Base-by-base conservation (phyloP, 768 basidiomycete genomes). In the Clathrus columnatus region DNA sequence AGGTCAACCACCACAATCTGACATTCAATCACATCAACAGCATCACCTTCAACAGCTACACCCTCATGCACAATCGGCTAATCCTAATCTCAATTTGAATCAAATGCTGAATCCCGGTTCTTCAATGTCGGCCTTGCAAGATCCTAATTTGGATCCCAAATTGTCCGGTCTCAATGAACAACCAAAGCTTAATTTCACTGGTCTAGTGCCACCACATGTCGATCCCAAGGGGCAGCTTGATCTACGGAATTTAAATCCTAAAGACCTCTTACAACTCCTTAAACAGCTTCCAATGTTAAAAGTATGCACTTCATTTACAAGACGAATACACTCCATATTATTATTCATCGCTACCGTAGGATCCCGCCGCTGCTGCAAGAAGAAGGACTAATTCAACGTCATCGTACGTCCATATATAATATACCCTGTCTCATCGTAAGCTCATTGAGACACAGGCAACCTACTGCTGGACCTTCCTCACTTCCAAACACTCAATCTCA, bases 61-160 rank as follows among this genome's bases (percentile, higher is more conserved):
- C 29, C 27, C n/a, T 48, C 54, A 18, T 5, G 26, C 24, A 16
- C 45, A 23, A 29, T 7, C 27, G 24, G 49, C 36, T 44, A 28
- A 30, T 27, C 54, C 42, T 5, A 47, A 55, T 48, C 54, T 47
- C 26, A 55, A 55, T 21, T 47, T 55, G 18, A 47, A 55, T 20
- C 54, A 43, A 11, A 55, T 47, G 18, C 46, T 55, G 18, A 55
- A 47, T 5, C 5, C n/a, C 20, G 24, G 32, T 36, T 24, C 30
- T 21, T 47, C 71, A 68, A 53, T 70, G 65, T 51, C 64, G 61
- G 41, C 62, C 64, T 16, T 57, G 50, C 17, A 36, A 49, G 50
- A 16, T 57, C 77, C 30, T 83, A 86, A 57, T 81, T 83, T 2
- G 84, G 84, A 7, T 82, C 84, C n/a, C 85, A 84, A 36, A 36